A percentile compares a stretch with the other conserved stretches of the same genome.
Conservation (phyloP, 257 asterid species). For the Lycium barbarum region DNA sequence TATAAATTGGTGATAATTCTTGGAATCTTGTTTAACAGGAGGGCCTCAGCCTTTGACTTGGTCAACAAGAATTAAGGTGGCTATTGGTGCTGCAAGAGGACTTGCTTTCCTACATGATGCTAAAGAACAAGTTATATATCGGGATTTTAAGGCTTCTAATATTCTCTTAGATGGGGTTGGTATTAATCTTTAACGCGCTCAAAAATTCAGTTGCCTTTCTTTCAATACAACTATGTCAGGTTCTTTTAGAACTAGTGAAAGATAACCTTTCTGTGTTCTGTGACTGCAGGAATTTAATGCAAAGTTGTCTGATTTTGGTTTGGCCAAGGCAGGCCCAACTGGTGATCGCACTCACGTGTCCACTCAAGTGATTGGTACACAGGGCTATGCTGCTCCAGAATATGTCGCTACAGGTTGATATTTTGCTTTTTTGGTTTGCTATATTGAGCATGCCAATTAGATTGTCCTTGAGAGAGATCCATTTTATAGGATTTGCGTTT, state of each 20-base stretch:
- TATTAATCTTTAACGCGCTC: background rate
- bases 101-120: constrained; percentile 89
- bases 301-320: constrained; percentile 84
- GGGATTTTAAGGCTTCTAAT: constrained; percentile 93
- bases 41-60: constrained; percentile 85
- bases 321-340: constrained; percentile 93
- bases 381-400: constrained; percentile 95
- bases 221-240: background rate
- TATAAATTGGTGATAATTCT: constrained; percentile 14
- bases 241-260: background rate
- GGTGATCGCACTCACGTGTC: constrained; percentile 93
- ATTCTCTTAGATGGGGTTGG: constrained; percentile 86
- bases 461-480: background rate
- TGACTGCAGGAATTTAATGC: constrained; percentile 78
- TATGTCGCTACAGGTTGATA: constrained; percentile 83
- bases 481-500: background rate
- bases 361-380: constrained; percentile 89
- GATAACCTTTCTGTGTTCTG: background rate
- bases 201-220: background rate
- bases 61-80: constrained; percentile 86
- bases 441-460: background rate
- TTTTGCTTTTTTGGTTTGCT: background rate
- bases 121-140: constrained; percentile 77
- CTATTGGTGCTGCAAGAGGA: constrained; percentile 86
- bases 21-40: constrained; percentile 52